Conservation (phyloP, 345 rosid species). For the Ricinus communis region DNA sequence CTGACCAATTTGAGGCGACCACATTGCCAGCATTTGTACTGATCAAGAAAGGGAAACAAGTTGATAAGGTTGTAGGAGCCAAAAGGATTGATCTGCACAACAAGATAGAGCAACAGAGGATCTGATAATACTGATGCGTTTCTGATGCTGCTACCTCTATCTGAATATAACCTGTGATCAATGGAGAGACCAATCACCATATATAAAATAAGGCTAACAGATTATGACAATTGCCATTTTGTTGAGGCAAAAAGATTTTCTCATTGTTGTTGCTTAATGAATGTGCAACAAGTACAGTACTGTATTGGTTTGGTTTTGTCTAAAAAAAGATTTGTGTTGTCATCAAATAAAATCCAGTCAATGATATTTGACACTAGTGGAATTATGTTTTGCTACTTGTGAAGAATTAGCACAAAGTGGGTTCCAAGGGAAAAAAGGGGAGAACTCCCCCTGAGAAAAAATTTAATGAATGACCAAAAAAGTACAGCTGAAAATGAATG, state of each 20-base stretch:
- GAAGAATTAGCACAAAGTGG: neutral
- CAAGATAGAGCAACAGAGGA: slow-evolving; percentile 52
- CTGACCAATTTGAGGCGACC: slow-evolving; percentile 35
- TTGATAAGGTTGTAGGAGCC: slow-evolving; percentile 59
- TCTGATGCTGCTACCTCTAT: too few relatives aligned
- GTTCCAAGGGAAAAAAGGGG: neutral
- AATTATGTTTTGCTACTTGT: neutral
- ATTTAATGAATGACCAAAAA: neutral
- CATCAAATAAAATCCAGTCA: neutral
- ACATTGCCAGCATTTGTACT: slow-evolving; percentile 60
- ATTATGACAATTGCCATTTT: neutral
- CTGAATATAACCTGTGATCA: neutral
- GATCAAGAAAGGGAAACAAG: slow-evolving; percentile 59
- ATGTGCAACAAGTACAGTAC: neutral
- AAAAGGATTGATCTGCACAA: slow-evolving; percentile 50
- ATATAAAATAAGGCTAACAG: neutral
- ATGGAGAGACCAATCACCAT: neutral
- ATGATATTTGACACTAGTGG: neutral
- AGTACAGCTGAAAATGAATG: neutral
- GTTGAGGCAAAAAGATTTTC: neutral
- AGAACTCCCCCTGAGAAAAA: neutral
- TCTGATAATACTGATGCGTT: neutral
- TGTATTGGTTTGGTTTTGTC: neutral
- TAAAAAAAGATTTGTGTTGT: neutral
- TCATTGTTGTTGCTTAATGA: neutral